Evolutionary conservation across 208 protist genomes (phyloP), one percentile per base, ranked within the genome.

Genomic region (Endotrypanum monterogeii): DNA sequence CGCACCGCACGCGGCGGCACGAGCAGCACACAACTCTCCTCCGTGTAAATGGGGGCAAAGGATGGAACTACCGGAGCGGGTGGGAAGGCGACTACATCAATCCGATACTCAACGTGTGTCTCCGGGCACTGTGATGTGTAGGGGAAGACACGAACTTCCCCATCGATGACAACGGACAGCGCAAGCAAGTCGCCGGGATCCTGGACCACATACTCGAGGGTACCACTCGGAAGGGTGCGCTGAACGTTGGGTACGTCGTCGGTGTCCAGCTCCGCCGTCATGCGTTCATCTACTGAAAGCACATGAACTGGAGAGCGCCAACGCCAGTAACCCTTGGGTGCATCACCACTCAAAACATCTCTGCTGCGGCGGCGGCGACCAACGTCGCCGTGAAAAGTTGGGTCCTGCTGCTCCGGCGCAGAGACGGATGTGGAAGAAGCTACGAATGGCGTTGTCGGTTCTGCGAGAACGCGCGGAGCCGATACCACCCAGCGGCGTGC

Each of bases 91-190:
- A 90, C 78, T 2, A 97, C 90, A 16, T 60, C 54, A 5, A 95
- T 73, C 4, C 73, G 71, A 35, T 88, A 73, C 82, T 93, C 84
- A 8, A 95, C 83, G 35, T 82, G 55, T 25, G 83, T 78, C 69
- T 91, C 88, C 0, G 89, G 89, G 77, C 90, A 95, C 35, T 80
- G 75, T n/a, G 89, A 80, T 37, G 77, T 86, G 82, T 90, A 93
- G 11, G 82, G 0, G 12, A 88, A 57, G 55, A 44, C 30, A 1
- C 20, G 62, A 37, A 20, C 23, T 3, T 23, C 67, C 8, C 71
- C 71, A 41, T 65, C 28, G 0, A 74, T 30, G 28, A 20, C 12
- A 16, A 58, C 37, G 7, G 73, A 41, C 28, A 74, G 23, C 52
- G 71, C 30, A 25, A 94, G 57, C 5, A 76, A 63, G 73, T 94